These are phyloP conservation scores for Pseudomonodictys pantanalensis DNA, from an alignment of 495 filamentous ascomycete genomes.

Conservation along the genomic window DNA sequence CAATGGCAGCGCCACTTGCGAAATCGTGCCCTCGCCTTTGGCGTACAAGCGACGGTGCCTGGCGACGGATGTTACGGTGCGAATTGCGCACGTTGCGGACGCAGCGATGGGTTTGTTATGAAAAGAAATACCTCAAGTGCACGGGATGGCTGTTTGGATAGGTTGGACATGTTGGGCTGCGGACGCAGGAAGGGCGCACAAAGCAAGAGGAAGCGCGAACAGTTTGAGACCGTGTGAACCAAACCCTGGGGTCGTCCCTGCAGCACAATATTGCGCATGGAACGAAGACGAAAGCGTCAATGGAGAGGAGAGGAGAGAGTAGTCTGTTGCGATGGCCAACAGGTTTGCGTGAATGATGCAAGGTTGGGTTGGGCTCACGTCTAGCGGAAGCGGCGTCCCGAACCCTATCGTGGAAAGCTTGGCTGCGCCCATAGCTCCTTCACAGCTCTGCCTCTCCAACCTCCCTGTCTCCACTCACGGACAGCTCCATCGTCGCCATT, in stretches of 20 bases:
- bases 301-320: too few species aligned
- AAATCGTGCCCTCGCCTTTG: slow-evolving; percentile 24
- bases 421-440: neutral
- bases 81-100: slow-evolving; percentile 25
- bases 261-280: too few species aligned
- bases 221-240: too few species aligned
- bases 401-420: neutral
- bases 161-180: neutral
- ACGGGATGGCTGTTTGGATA: neutral
- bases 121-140: slow-evolving; percentile 11
- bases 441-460: neutral
- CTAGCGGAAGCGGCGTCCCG: neutral
- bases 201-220: too few species aligned
- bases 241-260: too few species aligned
- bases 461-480: too few species aligned
- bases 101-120: slow-evolving; percentile 14
- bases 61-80: slow-evolving; percentile 28
- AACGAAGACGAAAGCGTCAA: too few species aligned
- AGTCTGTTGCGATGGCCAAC: too few species aligned
- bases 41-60: slow-evolving; percentile 25
- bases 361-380: too few species aligned
- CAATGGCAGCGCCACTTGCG: slow-evolving; percentile 13
- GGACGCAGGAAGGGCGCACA: too few species aligned
- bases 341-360: too few species aligned
- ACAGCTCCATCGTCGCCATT: too few species aligned